Conservation (phyloP, 306 rosid species). For the Castanopsis chinensis region DNA sequence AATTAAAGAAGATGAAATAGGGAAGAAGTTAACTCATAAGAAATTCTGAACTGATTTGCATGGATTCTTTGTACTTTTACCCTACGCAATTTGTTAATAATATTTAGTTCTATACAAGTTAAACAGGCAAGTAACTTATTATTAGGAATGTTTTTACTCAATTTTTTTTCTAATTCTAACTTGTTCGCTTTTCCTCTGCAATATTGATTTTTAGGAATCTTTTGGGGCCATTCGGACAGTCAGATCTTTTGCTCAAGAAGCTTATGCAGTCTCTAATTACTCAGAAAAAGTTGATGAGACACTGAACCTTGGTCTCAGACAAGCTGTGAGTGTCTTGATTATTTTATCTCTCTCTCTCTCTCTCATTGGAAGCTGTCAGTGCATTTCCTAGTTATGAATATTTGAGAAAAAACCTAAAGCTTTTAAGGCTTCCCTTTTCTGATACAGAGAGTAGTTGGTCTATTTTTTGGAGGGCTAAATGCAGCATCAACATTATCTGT, state of each 20-base stretch:
- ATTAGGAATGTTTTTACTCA: neutral
- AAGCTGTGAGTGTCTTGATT: conserved; percentile 35
- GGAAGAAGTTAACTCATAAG: neutral
- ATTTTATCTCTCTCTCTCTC: neutral
- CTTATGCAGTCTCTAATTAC: conserved; percentile 33
- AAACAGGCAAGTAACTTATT: neutral
- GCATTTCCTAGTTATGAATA: neutral
- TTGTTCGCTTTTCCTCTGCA: neutral
- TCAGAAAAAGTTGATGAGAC: conserved; percentile 48
- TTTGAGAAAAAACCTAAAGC: neutral
- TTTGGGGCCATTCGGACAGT: conserved; percentile 50
- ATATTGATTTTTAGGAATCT: conserved; percentile 31
- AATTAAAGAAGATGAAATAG: neutral
- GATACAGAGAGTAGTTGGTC: conserved; percentile 39
- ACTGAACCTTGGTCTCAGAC: conserved; percentile 42
- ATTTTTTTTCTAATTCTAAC: neutral
- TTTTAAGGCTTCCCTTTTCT: conserved; percentile 2
- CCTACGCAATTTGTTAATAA: neutral
- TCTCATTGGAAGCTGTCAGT: neutral
- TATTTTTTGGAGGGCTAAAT: conserved; percentile 46
- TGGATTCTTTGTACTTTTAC: neutral
- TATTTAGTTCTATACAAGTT: neutral
- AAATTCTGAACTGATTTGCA: neutral
- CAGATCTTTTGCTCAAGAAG: conserved; percentile 50
- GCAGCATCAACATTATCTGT: conserved; percentile 45